Evolutionary conservation across 768 basidiomycete species (phyloP), one percentile per base, ranked within the genome.

Genomic region (Termitomyces bulborhizus): DNA sequence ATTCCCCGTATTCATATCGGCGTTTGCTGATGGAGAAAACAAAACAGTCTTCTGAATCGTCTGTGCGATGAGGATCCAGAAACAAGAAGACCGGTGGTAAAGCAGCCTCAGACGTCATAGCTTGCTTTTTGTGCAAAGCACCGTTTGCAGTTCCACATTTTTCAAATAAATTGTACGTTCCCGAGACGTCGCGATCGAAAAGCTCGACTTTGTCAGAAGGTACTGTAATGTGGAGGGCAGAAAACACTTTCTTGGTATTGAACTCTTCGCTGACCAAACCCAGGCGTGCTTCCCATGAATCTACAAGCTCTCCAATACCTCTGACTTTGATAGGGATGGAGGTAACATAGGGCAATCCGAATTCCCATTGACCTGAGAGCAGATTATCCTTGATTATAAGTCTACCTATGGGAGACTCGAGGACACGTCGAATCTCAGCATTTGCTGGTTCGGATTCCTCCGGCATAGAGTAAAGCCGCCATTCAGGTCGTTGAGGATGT

Each of bases 111-210:
- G 72, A 75, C 0, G 67, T 53, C 9, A 68, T 68, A 15, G 67
- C 48, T 24, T 75, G 65, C 59, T 81, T 85, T 69, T 82, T 85
- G 70, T 96, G 93, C 46, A 98, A 74, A 21, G 88, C 88, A 26
- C 80, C 78, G 65, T 89, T 92, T 7, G 95, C 92, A 1, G 91
- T 92, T 6, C 94, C 93, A 55, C 95, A 98, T 65, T 86, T 87
- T 59, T 90, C 86, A 51, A 94, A 74, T 46, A 94, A 83, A 26
- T 72, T 69, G 65, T 97, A 98, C 1, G 72, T 74, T 5, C 95
- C 95, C 6, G 86, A 84, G 44, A 97, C 85, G 64, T 91, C 83
- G 45, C 87, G 84, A 67, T 96, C 94, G 31, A 90, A 79, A 52
- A 71, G 67, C 1, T 63, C 55, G 7, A 72, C 64, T 27, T 78